These are phyloP conservation scores for Pestalotiopsis sp. DNA, from an alignment of 2,329 filamentous ascomycete species.

Conservation along the genomic window DNA sequence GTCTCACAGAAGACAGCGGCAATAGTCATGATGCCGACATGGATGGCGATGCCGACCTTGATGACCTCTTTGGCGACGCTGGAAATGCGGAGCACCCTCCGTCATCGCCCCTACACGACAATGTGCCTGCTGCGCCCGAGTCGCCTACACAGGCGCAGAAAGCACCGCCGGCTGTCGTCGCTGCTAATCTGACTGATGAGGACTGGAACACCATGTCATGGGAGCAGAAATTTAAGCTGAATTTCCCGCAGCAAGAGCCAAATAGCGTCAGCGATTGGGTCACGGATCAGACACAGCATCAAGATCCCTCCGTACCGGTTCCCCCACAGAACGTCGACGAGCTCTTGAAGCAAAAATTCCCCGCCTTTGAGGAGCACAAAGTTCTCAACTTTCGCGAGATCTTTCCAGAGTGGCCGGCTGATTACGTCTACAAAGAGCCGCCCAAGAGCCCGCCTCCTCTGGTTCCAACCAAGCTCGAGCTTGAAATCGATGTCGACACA, in stretches of 20 bases:
- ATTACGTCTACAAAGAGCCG: conserved; percentile 79
- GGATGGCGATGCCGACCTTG: conserved; percentile 44
- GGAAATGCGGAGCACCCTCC: conserved; percentile 43
- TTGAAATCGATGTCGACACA: conserved; percentile 85
- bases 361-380: conserved; percentile 75
- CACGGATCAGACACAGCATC: conserved; percentile 43
- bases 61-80: conserved; percentile 71
- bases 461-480: conserved; percentile 81
- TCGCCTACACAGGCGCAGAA: conserved; percentile 10
- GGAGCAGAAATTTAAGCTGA: conserved; percentile 40
- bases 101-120: conserved; percentile 44
- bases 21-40: conserved; percentile 58
- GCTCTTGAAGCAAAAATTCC: conserved; percentile 78
- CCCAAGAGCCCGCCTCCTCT: conserved; percentile 67
- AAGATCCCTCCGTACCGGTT: conserved; percentile 67
- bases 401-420: conserved; percentile 78
- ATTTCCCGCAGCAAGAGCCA: conserved; percentile 47
- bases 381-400: conserved; percentile 81
- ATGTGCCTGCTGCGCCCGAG: conserved; percentile 10
- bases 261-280: conserved; percentile 40
- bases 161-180: conserved; percentile 7
- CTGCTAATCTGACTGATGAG: conserved; percentile 33
- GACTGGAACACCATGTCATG: conserved; percentile 38
- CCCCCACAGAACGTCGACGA: conserved; percentile 75
- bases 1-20: conserved; percentile 61